These are phyloP conservation scores for Backusella psychrophila DNA, from an alignment of 192 early-diverging fungal species.

Conservation along the genomic window DNA sequence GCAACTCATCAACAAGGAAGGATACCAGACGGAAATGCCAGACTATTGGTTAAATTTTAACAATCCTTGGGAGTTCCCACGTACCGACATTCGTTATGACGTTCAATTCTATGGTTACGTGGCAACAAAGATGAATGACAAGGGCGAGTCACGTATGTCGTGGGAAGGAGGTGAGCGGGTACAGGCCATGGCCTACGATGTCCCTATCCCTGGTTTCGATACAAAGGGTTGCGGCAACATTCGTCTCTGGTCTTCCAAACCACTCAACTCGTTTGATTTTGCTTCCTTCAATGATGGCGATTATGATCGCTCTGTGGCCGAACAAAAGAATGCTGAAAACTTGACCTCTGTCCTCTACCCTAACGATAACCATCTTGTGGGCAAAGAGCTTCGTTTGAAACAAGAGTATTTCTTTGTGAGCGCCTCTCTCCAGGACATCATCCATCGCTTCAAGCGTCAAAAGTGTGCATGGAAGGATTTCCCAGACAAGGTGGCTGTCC, in stretches of 20 bases:
- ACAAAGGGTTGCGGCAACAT: constrained; percentile 97
- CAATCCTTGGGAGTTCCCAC: constrained; percentile 97
- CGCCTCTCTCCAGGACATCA: constrained; percentile 82
- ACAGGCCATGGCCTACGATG: constrained; percentile 93
- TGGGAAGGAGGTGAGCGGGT: constrained; percentile 90
- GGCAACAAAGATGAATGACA: constrained; percentile 64
- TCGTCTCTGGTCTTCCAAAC: constrained; percentile 95
- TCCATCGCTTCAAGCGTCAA: constrained; percentile 93
- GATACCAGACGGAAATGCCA: constrained; percentile 91
- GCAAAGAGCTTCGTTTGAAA: constrained; percentile 95
- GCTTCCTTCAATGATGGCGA: constrained; percentile 85
- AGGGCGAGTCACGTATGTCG: constrained; percentile 58
- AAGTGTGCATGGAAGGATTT: constrained; percentile 82
- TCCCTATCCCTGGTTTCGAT: constrained; percentile 93
- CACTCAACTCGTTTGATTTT: constrained; percentile 84
- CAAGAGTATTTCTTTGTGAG: constrained; percentile 98
- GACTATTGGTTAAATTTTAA: constrained; percentile 97
- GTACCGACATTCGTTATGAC: constrained; percentile 89
- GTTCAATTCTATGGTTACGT: constrained; percentile 90
- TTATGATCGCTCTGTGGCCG: constrained; percentile 89
- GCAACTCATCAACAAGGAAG: constrained; percentile 86
- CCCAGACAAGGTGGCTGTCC: constrained; percentile 91
- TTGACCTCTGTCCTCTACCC: constrained; percentile 95
- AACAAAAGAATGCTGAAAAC: constrained; percentile 90
- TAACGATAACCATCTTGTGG: constrained; percentile 97